Evolutionary conservation across 768 basidiomycete species (phyloP).

Genomic region (Hypsizygus marmoreus): DNA sequence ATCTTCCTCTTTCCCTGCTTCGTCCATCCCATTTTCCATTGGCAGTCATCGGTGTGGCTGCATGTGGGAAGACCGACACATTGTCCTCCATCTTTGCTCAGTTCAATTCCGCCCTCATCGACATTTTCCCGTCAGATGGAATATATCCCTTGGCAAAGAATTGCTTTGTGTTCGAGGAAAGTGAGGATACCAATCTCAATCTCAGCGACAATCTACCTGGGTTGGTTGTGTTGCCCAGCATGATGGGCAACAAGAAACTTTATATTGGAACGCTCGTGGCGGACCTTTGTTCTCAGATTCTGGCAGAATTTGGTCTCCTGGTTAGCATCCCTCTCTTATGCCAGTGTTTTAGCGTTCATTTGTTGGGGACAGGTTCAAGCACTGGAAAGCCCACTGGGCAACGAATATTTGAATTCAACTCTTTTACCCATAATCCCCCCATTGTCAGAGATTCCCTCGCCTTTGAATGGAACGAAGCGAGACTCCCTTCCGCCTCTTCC

Average conservation of each 20-base stretch:
- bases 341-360: slow-evolving; percentile 3
- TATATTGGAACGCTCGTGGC: slow-evolving; percentile 89
- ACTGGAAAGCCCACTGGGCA: slow-evolving; percentile 81
- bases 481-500: slow-evolving; percentile 49
- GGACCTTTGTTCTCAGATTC: slow-evolving; percentile 83
- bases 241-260: slow-evolving; percentile 85
- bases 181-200: slow-evolving; percentile 57
- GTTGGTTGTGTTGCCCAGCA: slow-evolving; percentile 76
- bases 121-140: slow-evolving; percentile 66
- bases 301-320: slow-evolving; percentile 83
- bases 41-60: slow-evolving; percentile 86
- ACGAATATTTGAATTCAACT: slow-evolving; percentile 78
- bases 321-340: slow-evolving; percentile 47
- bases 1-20: slow-evolving; percentile 70
- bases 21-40: slow-evolving; percentile 82
- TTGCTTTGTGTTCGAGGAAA: slow-evolving; percentile 87
- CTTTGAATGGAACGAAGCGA: slow-evolving; percentile 49
- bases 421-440: slow-evolving; percentile 66
- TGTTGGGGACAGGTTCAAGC: slow-evolving; percentile 58
- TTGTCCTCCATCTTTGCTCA: slow-evolving; percentile 57
- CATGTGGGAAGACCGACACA: slow-evolving; percentile 58
- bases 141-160: slow-evolving; percentile 79
- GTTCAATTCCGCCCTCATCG: slow-evolving; percentile 64
- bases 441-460: slow-evolving; percentile 58
- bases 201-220: slow-evolving; percentile 59